A percentile compares a stretch with the other conserved stretches of the same genome.
These are phyloP conservation scores for Thoreauomyces humboldtii DNA, from an alignment of 192 early-diverging fungal genomes.

Conservation along the genomic window DNA sequence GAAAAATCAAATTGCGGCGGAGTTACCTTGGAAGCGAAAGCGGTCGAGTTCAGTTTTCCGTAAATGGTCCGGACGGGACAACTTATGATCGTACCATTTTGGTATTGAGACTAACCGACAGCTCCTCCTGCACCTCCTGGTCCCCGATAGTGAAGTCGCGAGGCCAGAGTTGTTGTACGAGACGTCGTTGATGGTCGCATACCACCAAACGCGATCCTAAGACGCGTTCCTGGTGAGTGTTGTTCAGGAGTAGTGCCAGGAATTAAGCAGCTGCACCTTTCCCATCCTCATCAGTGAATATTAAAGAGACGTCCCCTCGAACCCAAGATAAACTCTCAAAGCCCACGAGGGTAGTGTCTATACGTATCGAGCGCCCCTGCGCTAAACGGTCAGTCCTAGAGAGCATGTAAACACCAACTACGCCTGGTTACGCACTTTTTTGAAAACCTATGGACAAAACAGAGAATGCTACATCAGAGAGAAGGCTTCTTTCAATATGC, in stretches of 20 bases:
- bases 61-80: no score
- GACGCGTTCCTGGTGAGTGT: neutral
- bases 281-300: constrained; percentile 36
- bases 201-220: constrained; percentile 30
- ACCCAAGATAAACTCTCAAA: constrained; percentile 52
- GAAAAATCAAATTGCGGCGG: constrained; percentile 42
- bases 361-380: constrained; percentile 39
- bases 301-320: constrained; percentile 48
- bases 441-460: constrained; percentile 39
- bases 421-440: no score
- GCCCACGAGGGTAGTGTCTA: constrained; percentile 56
- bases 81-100: constrained; percentile 37
- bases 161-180: constrained; percentile 47
- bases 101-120: constrained; percentile 46
- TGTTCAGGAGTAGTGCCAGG: no score
- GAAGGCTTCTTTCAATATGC: neutral
- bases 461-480: constrained; percentile 5
- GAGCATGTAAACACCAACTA: no score
- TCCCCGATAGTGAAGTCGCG: constrained; percentile 38
- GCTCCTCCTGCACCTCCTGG: constrained; percentile 43
- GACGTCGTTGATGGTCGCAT: constrained; percentile 43
- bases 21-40: constrained; percentile 17
- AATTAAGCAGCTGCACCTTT: no score
- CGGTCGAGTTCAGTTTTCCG: neutral
- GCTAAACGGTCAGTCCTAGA: no score